Conservation (phyloP, 2,329 filamentous ascomycete genomes). For the Ascochyta lentis region DNA sequence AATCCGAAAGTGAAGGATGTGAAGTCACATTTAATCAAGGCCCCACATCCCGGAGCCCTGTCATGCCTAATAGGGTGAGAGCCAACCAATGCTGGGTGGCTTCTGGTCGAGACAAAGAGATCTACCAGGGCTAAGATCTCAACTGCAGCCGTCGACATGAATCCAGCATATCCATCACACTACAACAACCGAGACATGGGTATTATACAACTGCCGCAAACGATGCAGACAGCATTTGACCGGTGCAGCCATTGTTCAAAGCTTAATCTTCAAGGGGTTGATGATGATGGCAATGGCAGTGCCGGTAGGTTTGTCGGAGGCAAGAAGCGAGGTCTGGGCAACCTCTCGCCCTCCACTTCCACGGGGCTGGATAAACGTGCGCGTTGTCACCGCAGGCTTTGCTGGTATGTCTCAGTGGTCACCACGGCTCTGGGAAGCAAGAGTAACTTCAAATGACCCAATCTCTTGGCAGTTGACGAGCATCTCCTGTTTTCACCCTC, state of each 20-base stretch:
- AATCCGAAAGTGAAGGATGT: neutral
- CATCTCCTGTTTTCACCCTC: neutral
- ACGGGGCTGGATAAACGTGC: neutral
- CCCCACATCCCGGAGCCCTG: slow-evolving; percentile 9
- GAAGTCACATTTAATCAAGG: neutral
- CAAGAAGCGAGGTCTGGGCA: neutral
- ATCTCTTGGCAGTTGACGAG: neutral
- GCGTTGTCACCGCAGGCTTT: slow-evolving; percentile 9
- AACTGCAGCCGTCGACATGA: neutral
- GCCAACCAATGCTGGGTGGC: slow-evolving; percentile 4
- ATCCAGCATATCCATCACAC: neutral
- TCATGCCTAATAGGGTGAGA: neutral
- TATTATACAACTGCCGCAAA: neutral
- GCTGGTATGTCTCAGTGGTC: slow-evolving; percentile 25
- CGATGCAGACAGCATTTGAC: neutral
- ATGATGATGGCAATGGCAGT: neutral
- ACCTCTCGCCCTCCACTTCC: neutral
- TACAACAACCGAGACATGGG: neutral
- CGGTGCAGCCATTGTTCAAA: neutral
- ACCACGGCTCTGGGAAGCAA: neutral
- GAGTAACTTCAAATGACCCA: neutral
- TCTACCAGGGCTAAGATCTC: slow-evolving; percentile 10
- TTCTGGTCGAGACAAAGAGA: slow-evolving; percentile 7
- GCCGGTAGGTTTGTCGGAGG: slow-evolving; percentile 14
- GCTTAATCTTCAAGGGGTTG: neutral